phyloP scores from a whole-genome alignment of 148 eudicot species.

The Rhododendron vialii region DNA sequence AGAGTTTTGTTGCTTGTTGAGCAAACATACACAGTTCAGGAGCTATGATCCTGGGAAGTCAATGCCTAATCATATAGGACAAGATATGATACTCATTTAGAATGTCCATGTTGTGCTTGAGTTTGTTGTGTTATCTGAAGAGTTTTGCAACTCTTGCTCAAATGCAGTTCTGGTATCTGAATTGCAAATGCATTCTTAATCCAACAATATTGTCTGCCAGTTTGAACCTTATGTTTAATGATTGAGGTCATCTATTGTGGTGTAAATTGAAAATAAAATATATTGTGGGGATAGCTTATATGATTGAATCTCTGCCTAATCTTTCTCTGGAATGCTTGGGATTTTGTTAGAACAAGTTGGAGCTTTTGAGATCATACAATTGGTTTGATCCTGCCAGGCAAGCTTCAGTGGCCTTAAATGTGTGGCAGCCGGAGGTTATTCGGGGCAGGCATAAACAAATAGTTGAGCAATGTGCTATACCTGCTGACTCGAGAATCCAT shows the following conservation, averaged over 20 bases:
- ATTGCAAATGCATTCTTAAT: not conserved
- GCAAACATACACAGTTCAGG: not conserved
- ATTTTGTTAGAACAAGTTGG: not conserved
- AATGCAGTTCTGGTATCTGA: not conserved
- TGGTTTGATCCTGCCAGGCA: conserved; percentile 41
- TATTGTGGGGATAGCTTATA: not conserved
- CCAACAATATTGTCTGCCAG: not conserved
- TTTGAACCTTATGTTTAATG: not conserved
- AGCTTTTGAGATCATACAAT: not conserved
- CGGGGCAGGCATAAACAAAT: conserved; percentile 70
- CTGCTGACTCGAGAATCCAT: conserved; percentile 59
- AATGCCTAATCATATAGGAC: not conserved
- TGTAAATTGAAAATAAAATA: not conserved
- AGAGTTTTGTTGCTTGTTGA: not conserved
- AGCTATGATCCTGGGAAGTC: not conserved
- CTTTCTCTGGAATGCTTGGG: not conserved
- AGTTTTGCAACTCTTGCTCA: not conserved
- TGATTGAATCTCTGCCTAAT: not conserved
- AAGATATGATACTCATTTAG: not conserved
- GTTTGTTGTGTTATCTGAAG: not conserved
- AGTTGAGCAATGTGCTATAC: conserved; percentile 73
- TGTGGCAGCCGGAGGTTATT: conserved; percentile 87
- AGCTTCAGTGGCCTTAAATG: conserved; percentile 85
- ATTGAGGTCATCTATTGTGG: not conserved
- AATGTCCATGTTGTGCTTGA: not conserved